A percentile compares a stretch with the other conserved stretches of the same genome.
phyloP scores from a whole-genome alignment of 2,329 filamentous ascomycete species.

The Phialophora chinensis region DNA sequence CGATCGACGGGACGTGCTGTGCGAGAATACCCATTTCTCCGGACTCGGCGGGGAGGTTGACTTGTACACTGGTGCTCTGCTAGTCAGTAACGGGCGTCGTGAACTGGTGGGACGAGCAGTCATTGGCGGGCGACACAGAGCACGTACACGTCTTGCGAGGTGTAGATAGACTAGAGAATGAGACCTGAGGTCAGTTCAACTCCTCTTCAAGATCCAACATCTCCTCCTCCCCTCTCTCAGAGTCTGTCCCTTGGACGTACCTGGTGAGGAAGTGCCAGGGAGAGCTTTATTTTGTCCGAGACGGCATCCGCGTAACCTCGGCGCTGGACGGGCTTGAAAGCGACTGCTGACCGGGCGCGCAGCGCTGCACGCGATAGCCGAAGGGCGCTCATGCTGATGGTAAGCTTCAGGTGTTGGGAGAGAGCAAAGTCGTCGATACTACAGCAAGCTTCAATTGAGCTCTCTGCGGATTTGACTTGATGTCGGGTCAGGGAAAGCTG shows the following conservation, averaged over 20 bases:
- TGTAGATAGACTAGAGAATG: constrained; percentile 67
- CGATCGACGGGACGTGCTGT: constrained; percentile 97
- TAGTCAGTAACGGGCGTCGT: constrained; percentile 12
- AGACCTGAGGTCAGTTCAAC: not conserved
- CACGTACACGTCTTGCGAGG: constrained; percentile 72
- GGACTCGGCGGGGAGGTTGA: constrained; percentile 97
- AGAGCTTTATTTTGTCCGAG: constrained; percentile 96
- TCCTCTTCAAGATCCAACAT: not conserved
- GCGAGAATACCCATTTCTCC: constrained; percentile 99
- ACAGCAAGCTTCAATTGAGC: constrained; percentile 33
- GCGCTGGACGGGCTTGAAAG: constrained; percentile 78
- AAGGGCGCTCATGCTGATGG: constrained; percentile 83
- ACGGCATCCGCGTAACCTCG: constrained; percentile 90
- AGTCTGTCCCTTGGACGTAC: constrained; percentile 62
- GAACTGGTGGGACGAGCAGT: not conserved
- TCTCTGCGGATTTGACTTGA: constrained; percentile 24
- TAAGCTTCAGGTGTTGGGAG: constrained; percentile 5
- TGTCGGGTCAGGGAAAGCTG: constrained; percentile 28
- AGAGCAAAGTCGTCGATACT: constrained; percentile 9
- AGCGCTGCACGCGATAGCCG: constrained; percentile 90
- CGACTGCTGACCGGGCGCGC: constrained; percentile 72
- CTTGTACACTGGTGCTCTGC: constrained; percentile 70
- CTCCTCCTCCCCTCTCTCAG: not conserved
- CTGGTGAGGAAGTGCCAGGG: constrained; percentile 96
- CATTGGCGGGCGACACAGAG: constrained; percentile 11